Evolutionary conservation across 441 rosid genomes (phyloP).

Genomic region (Jatropha podagrica): DNA sequence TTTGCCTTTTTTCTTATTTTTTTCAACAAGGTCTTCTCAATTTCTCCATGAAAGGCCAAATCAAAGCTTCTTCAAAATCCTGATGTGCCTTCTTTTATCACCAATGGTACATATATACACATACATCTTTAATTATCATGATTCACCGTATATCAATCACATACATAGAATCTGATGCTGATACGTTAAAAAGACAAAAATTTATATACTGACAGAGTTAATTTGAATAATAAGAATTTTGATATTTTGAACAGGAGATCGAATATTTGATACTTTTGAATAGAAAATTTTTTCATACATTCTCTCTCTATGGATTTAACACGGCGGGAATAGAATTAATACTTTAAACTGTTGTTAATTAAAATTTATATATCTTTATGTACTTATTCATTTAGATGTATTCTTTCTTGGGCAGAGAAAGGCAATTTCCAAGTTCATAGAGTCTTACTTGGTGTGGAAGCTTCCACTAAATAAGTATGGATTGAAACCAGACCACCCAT

Average conservation of each 20-base stretch:
- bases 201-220: too few relatives aligned
- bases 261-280: too few relatives aligned
- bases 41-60: conserved; percentile 53
- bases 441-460: conserved; percentile 51
- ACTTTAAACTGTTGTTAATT: too few relatives aligned
- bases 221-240: too few relatives aligned
- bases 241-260: too few relatives aligned
- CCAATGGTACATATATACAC: conserved; percentile 37
- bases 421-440: conserved; percentile 52
- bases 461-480: conserved; percentile 48
- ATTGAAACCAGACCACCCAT: conserved; percentile 55
- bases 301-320: too few relatives aligned
- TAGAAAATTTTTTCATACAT: too few relatives aligned
- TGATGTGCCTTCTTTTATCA: conserved; percentile 39
- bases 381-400: background rate
- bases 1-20: conserved; percentile 59
- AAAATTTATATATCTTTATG: too few relatives aligned
- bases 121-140: background rate
- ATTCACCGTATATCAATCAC: too few relatives aligned
- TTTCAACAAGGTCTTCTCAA: conserved; percentile 60
- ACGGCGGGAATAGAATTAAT: too few relatives aligned
- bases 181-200: too few relatives aligned
- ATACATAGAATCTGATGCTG: too few relatives aligned
- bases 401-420: conserved; percentile 30
- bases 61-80: conserved; percentile 29